These are phyloP conservation scores for Myrmaecium sp. DNA, from an alignment of 2,329 filamentous ascomycete genomes.

Conservation along the genomic window DNA sequence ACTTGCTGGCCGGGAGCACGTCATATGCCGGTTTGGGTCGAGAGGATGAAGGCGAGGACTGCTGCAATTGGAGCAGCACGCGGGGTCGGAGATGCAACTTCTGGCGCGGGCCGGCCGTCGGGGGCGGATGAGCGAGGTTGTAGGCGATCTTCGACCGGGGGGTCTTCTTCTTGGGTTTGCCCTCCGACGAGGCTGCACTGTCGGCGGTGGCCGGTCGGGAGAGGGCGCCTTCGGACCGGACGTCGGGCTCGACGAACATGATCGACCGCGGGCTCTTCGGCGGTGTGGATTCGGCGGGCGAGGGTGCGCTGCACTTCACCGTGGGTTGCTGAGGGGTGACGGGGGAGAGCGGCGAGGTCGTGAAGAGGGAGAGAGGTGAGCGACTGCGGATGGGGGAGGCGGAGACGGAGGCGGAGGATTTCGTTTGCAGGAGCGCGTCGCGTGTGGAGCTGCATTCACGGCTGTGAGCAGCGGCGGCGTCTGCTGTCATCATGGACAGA, in stretches of 20 bases:
- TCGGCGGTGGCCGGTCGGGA: constrained; percentile 20
- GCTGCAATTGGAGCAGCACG: constrained; percentile 55
- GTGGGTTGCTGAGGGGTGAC: constrained; percentile 7
- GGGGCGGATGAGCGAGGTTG: constrained; percentile 51
- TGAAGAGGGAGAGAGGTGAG: constrained; percentile 14
- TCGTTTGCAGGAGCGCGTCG: constrained; percentile 7
- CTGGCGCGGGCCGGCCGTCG: constrained; percentile 34
- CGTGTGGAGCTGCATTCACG: constrained; percentile 12
- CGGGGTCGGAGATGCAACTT: constrained; percentile 52
- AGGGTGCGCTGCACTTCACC: constrained; percentile 3
- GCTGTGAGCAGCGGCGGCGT: constrained; percentile 17
- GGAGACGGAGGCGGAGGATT: constrained; percentile 15
- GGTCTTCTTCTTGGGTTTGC: constrained; percentile 25
- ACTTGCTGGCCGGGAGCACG: constrained; percentile 50
- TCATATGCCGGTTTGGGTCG: constrained; percentile 55
- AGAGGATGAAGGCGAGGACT: constrained; percentile 36
- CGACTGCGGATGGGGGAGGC: too few species aligned
- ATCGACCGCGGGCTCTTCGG: constrained; percentile 4
- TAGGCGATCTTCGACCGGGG: constrained; percentile 44
- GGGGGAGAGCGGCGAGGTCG: constrained; percentile 9
- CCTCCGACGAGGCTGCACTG: constrained; percentile 20
- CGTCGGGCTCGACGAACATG: constrained; percentile 5
- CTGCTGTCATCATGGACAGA: constrained; percentile 21
- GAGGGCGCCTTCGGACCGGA: constrained; percentile 5
- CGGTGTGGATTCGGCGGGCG: constrained; percentile 4